These are phyloP conservation scores for Mycena vulgaris DNA, from an alignment of 768 basidiomycete species.

Conservation along the genomic window DNA sequence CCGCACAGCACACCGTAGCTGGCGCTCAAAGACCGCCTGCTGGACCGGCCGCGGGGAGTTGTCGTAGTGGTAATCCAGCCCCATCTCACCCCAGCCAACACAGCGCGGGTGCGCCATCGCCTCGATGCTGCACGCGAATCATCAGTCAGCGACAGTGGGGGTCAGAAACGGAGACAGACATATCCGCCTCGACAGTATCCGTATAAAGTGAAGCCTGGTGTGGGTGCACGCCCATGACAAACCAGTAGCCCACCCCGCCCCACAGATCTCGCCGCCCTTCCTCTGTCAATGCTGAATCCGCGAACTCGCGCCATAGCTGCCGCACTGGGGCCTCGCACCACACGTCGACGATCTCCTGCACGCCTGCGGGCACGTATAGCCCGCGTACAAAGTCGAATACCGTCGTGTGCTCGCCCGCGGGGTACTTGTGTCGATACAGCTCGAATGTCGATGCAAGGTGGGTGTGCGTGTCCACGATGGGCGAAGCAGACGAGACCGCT, in stretches of 20 bases:
- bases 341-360: slow-evolving; percentile 84
- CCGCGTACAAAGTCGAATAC: slow-evolving; percentile 80
- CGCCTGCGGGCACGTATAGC: slow-evolving; percentile 69
- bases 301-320: slow-evolving; percentile 76
- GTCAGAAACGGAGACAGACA: slow-evolving; percentile 63
- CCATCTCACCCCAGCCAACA: slow-evolving; percentile 93
- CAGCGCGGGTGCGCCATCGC: slow-evolving; percentile 87
- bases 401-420: slow-evolving; percentile 64
- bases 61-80: slow-evolving; percentile 89
- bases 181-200: slow-evolving; percentile 76
- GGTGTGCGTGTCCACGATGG: slow-evolving; percentile 88
- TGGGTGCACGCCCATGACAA: slow-evolving; percentile 77
- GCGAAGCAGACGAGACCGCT: slow-evolving; percentile 47
- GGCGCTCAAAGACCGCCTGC: slow-evolving; percentile 74
- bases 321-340: slow-evolving; percentile 90
- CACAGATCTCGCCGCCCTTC: slow-evolving; percentile 67
- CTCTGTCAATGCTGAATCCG: slow-evolving; percentile 74
- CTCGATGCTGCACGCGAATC: slow-evolving; percentile 62
- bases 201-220: slow-evolving; percentile 82
- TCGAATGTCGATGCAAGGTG: slow-evolving; percentile 85
- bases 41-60: slow-evolving; percentile 81
- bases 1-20: slow-evolving; percentile 77
- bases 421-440: slow-evolving; percentile 75
- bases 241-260: slow-evolving; percentile 85
- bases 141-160: background rate